phyloP scores from a whole-genome alignment of 345 rosid genomes.

The Gossypium bickii region DNA sequence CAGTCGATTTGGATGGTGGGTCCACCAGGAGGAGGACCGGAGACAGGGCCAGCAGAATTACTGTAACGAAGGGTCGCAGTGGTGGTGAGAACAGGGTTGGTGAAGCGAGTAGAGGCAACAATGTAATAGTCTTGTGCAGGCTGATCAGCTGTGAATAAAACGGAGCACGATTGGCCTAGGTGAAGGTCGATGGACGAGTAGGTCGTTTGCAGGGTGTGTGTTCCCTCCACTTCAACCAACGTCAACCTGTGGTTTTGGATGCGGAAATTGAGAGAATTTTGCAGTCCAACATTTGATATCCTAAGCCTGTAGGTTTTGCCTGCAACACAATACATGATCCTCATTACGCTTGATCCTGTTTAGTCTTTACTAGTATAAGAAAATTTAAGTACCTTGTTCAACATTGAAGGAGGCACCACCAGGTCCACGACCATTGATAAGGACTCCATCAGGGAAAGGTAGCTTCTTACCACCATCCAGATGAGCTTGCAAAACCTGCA shows the following conservation, averaged over 20 bases:
- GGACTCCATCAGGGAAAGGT: slow-evolving; percentile 77
- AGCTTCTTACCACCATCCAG: slow-evolving; percentile 64
- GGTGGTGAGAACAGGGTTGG: slow-evolving; percentile 51
- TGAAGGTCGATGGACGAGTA: slow-evolving; percentile 91
- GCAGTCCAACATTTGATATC: slow-evolving; percentile 92
- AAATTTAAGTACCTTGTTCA: slow-evolving; percentile 49
- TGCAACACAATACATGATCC: slow-evolving; percentile 19
- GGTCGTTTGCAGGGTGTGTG: slow-evolving; percentile 69
- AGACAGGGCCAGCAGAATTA: slow-evolving; percentile 68
- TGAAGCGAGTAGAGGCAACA: slow-evolving; percentile 78
- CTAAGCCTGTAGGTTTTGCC: slow-evolving; percentile 90
- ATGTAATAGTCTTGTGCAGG: slow-evolving; percentile 73
- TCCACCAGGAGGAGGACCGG: slow-evolving; percentile 86
- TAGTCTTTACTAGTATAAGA: not conserved
- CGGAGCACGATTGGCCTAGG: slow-evolving; percentile 83
- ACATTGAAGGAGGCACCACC: slow-evolving; percentile 60
- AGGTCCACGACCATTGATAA: slow-evolving; percentile 80
- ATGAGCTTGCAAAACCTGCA: slow-evolving; percentile 48
- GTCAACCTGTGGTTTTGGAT: slow-evolving; percentile 83
- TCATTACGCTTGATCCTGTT: not conserved
- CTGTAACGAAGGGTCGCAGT: slow-evolving; percentile 75
- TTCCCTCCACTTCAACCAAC: slow-evolving; percentile 91
- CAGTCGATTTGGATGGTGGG: slow-evolving; percentile 82
- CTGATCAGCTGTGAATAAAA: slow-evolving; percentile 85
- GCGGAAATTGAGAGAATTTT: slow-evolving; percentile 80